These are phyloP conservation scores for Capronia coronata DNA, from an alignment of 2,329 filamentous ascomycete genomes.

Conservation along the genomic window DNA sequence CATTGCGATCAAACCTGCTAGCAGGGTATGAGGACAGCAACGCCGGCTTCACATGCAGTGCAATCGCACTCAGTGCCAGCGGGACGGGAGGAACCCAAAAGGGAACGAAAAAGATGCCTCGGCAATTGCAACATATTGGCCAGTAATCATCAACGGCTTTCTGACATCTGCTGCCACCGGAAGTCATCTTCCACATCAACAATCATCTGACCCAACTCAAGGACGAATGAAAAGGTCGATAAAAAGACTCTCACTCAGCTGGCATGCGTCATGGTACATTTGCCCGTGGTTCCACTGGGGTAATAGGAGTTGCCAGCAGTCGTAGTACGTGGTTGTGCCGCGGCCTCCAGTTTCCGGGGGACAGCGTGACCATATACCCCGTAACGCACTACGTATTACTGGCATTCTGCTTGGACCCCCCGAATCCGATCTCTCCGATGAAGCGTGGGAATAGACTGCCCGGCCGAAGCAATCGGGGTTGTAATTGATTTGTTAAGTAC, in stretches of 20 bases:
- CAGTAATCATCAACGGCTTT: no score
- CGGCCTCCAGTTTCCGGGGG: constrained; percentile 6
- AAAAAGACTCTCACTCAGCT: constrained; percentile 1
- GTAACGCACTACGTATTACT: background rate
- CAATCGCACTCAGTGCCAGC: no score
- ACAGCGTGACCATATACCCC: constrained; percentile 9
- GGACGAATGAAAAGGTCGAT: constrained; percentile 12
- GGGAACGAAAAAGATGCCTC: constrained; percentile 2
- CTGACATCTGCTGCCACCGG: no score
- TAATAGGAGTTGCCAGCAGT: no score
- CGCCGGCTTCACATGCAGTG: background rate
- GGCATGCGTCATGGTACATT: background rate
- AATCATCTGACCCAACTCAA: constrained; percentile 16
- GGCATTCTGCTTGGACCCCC: background rate
- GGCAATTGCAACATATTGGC: constrained; percentile 1
- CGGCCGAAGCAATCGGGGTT: no score
- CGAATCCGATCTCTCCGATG: background rate
- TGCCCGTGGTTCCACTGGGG: no score
- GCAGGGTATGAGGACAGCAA: background rate
- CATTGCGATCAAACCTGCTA: no score
- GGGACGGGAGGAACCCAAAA: background rate
- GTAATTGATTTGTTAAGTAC: no score
- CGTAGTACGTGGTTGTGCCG: background rate
- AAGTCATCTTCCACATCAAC: background rate
- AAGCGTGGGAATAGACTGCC: background rate